Percentiles rank a stretch among this genome's conserved stretches.
phyloP scores from a whole-genome alignment of 345 rosid genomes.

The Salix viminalis region DNA sequence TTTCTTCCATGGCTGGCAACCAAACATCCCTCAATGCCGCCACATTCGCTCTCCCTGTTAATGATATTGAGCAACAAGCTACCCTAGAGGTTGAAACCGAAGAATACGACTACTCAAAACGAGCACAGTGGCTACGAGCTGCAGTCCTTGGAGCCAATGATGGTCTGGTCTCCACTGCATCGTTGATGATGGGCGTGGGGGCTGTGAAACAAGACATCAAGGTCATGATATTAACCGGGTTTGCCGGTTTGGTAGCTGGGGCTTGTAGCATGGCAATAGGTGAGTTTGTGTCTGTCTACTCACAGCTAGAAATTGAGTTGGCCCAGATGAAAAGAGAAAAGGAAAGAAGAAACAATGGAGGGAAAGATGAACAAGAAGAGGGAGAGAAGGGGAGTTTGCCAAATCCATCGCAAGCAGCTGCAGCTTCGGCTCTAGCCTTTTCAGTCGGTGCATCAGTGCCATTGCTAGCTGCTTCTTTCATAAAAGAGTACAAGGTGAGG shows the following conservation, averaged over 20 bases:
- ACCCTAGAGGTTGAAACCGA: conserved; percentile 18
- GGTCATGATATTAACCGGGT: conserved; percentile 78
- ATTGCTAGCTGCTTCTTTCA: conserved; percentile 70
- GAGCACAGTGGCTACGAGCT: conserved; percentile 92
- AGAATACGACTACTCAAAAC: conserved; percentile 63
- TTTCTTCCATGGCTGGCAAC: conserved; percentile 28
- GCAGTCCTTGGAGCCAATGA: conserved; percentile 95
- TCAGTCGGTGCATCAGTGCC: conserved; percentile 82
- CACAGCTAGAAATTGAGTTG: conserved; percentile 74
- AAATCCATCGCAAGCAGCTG: conserved; percentile 76
- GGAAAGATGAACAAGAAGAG: conserved; percentile 16
- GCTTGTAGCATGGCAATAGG: conserved; percentile 99
- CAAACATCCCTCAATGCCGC: conserved; percentile 28
- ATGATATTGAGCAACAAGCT: conserved; percentile 33
- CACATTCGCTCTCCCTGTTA: conserved; percentile 26
- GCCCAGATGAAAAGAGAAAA: conserved; percentile 64
- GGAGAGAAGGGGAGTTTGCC: conserved; percentile 55
- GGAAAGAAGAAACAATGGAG: background rate
- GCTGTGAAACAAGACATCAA: conserved; percentile 79
- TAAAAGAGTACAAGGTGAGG: conserved; percentile 57
- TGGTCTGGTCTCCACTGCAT: conserved; percentile 79
- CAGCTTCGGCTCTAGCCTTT: conserved; percentile 83
- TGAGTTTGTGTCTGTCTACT: conserved; percentile 83
- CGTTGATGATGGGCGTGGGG: conserved; percentile 88
- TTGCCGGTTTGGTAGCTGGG: conserved; percentile 86